Evolutionary conservation across 2,329 filamentous ascomycete genomes (phyloP).

Genomic region (Ceratocystis ficicola): DNA sequence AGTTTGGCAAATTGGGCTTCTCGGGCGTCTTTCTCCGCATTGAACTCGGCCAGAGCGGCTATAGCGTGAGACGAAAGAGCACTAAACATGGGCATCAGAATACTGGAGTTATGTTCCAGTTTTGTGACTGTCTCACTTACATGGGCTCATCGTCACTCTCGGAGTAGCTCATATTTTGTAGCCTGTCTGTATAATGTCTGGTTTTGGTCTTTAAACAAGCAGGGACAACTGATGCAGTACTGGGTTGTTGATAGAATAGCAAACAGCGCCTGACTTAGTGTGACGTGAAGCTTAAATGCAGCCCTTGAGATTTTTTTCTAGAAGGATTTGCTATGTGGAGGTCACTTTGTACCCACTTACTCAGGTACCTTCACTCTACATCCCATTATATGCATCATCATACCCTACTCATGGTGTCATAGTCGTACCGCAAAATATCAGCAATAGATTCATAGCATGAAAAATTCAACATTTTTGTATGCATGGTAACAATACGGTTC

Average conservation of each 20-base stretch:
- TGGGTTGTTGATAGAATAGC: no score
- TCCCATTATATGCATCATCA: neutral
- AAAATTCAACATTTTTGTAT: neutral
- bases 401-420: neutral
- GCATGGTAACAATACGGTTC: conserved; percentile 12
- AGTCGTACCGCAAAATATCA: neutral
- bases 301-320: neutral
- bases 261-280: neutral
- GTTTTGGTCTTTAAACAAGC: neutral
- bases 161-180: conserved; percentile 9
- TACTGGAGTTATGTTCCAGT: neutral
- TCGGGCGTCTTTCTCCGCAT: conserved; percentile 56
- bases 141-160: conserved; percentile 37
- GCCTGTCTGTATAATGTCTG: neutral
- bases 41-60: conserved; percentile 60
- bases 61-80: conserved; percentile 55
- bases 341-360: neutral
- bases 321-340: conserved; percentile 3
- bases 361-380: neutral
- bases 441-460: neutral
- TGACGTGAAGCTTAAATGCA: neutral
- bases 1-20: conserved; percentile 56
- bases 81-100: conserved; percentile 30
- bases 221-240: no score
- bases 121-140: conserved; percentile 30